Evolutionary conservation across 148 eudicot genomes (phyloP).

Genomic region (Salicornia ramosissima): DNA sequence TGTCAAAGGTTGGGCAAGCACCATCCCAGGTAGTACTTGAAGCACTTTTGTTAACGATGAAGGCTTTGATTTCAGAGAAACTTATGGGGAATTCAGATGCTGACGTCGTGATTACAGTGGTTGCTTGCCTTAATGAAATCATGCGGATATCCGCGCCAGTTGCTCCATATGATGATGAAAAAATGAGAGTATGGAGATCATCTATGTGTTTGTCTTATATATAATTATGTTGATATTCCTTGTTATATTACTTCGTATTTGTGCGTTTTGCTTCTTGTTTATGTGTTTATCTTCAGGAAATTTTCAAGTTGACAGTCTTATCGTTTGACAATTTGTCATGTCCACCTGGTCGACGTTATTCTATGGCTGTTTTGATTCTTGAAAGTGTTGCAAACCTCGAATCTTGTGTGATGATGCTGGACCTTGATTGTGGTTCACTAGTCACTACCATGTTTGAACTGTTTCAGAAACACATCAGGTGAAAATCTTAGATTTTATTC

Average conservation of each 20-base stretch:
- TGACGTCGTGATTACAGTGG: constrained; percentile 44
- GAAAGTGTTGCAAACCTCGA: constrained; percentile 45
- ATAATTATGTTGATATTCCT: too few relatives aligned
- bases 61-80: constrained; percentile 49
- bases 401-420: constrained; percentile 68
- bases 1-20: constrained; percentile 50
- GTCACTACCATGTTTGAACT: constrained; percentile 57
- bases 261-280: constrained; percentile 5
- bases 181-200: constrained; percentile 58
- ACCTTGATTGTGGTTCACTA: constrained; percentile 50
- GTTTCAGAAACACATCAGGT: constrained; percentile 48
- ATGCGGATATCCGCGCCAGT: constrained; percentile 71
- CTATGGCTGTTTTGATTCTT: constrained; percentile 50
- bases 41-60: constrained; percentile 51
- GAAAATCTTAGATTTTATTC: constrained; percentile 14
- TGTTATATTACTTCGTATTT: neutral
- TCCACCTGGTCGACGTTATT: constrained; percentile 40
- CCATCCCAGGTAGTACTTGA: constrained; percentile 40
- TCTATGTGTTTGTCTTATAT: neutral
- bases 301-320: constrained; percentile 45
- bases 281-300: constrained; percentile 36
- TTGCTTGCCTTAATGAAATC: constrained; percentile 53
- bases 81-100: constrained; percentile 42
- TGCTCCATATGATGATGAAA: constrained; percentile 52
- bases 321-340: constrained; percentile 41